These are phyloP conservation scores for Fraxinus xanthoxyloides DNA, from an alignment of 305 asterid species.

Conservation along the genomic window DNA sequence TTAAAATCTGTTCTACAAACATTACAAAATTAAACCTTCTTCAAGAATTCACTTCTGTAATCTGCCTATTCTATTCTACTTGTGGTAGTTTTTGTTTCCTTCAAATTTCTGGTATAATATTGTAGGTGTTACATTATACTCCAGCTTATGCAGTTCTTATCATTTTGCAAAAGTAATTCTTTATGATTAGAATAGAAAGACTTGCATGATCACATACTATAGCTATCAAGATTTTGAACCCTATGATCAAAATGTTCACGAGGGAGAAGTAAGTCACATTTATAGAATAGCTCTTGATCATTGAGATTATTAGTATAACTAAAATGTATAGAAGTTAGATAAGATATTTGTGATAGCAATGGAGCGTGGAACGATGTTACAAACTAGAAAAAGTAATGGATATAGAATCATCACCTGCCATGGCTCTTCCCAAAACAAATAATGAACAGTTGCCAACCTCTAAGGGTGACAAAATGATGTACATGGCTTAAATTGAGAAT, in stretches of 20 bases:
- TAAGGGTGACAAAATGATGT: neutral
- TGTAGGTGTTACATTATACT: neutral
- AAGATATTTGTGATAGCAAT: neutral
- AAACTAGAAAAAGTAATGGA: neutral
- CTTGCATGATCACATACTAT: neutral
- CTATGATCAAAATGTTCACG: neutral
- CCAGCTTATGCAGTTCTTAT: neutral
- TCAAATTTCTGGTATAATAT: neutral
- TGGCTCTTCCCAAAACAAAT: neutral
- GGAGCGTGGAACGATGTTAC: neutral
- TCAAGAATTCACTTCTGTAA: conserved; percentile 2
- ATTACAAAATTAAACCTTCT: neutral
- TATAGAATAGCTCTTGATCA: neutral
- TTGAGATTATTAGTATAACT: neutral
- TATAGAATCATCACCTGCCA: neutral
- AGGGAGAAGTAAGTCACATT: neutral
- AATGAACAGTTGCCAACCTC: neutral
- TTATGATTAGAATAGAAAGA: neutral
- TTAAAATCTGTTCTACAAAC: neutral
- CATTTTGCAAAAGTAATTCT: neutral
- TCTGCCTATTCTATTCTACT: conserved; percentile 3
- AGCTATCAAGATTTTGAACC: neutral
- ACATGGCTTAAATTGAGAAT: neutral
- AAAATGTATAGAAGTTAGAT: neutral
- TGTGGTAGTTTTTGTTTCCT: neutral